Evolutionary conservation across 2,329 filamentous ascomycete genomes (phyloP), one percentile per base, ranked within the genome.

Genomic region (Sporothrix sp.): DNA sequence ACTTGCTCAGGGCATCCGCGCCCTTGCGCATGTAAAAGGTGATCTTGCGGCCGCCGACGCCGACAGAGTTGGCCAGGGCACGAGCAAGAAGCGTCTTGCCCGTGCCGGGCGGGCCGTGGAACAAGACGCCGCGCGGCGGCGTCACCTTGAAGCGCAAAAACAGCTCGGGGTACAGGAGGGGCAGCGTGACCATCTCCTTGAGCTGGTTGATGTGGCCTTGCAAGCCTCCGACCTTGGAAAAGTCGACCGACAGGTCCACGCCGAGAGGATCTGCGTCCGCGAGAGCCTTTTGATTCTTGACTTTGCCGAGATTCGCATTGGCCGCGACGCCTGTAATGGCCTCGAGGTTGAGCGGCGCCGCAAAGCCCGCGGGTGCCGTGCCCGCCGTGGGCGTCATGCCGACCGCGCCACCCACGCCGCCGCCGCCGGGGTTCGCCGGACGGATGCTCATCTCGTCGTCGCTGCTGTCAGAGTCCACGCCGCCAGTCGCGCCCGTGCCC

Each of bases 1-100:
- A 98, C 68, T 98, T 98, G 67, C 90, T 96, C 55, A 98, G 72
- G 14, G 90, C 90, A 75, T 98, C 93, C 21, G 93, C 94, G 63
- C 93, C 94, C 68, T 98, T 98, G 54, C 93, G 85, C 93, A 98
- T 98, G 68, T 97, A 98, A 61, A 98, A 98, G 0, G 90, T 97
- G 56, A 98, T 93, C 65, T 97, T 97, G 58, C 85, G 84, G 20
- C 91, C 91, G 45, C 91, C 85, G 11, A 85, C 81, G 56, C 88
- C 90, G 53, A 95, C 85, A 54, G 87, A 94, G 51, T 93, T 94
- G 45, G 94, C 90, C 42, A 98, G 73, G 37, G 93, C 93, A 61
- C 93, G 81, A 48, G 94, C 93, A 54, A 98, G 78, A n/a, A 98
- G 74, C 11, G 93, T 98, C 71, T 96, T 98, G 76, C 93, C 93